Percentiles rank a stretch among this genome's conserved stretches.
phyloP scores from a whole-genome alignment of 768 basidiomycete species.

The Lyophyllum semitale region DNA sequence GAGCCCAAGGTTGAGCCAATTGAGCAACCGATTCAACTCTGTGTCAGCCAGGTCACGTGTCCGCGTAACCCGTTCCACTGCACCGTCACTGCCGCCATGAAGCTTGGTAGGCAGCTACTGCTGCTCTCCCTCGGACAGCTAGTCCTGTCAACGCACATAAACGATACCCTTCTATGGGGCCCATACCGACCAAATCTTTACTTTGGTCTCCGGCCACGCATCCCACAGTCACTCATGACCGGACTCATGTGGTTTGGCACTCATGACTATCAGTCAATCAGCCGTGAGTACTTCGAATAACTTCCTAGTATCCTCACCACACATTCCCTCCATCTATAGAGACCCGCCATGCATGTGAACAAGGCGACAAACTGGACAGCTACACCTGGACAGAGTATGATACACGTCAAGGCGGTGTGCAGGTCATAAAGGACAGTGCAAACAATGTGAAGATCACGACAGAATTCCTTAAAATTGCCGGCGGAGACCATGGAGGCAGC shows the following conservation, averaged over 20 bases:
- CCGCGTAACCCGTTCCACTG: too few species aligned
- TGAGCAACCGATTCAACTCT: too few species aligned
- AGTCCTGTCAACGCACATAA: slow-evolving; percentile 38
- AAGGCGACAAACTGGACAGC: slow-evolving; percentile 74
- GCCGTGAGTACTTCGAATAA: slow-evolving; percentile 44
- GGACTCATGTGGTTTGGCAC: slow-evolving; percentile 95
- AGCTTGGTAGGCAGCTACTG: slow-evolving; percentile 40
- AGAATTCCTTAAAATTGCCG: slow-evolving; percentile 83
- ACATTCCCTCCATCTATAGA: slow-evolving; percentile 40
- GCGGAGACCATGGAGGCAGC: slow-evolving; percentile 81
- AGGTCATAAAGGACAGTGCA: slow-evolving; percentile 75
- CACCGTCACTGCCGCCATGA: slow-evolving; percentile 37
- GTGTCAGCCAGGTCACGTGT: slow-evolving; percentile 17
- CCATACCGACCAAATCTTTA: slow-evolving; percentile 93
- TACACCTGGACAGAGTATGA: slow-evolving; percentile 93
- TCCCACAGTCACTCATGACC: slow-evolving; percentile 89
- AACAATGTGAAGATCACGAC: slow-evolving; percentile 89
- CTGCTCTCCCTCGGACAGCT: slow-evolving; percentile 45
- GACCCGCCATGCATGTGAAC: slow-evolving; percentile 86
- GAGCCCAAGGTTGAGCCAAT: neutral
- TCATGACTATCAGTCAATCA: slow-evolving; percentile 74
- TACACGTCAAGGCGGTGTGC: slow-evolving; percentile 80
- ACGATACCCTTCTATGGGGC: slow-evolving; percentile 76
- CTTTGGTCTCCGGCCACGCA: slow-evolving; percentile 84
- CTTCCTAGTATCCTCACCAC: slow-evolving; percentile 2